These are phyloP conservation scores for Scedosporium dehoogii DNA, from an alignment of 2,329 filamentous ascomycete species.

Conservation along the genomic window DNA sequence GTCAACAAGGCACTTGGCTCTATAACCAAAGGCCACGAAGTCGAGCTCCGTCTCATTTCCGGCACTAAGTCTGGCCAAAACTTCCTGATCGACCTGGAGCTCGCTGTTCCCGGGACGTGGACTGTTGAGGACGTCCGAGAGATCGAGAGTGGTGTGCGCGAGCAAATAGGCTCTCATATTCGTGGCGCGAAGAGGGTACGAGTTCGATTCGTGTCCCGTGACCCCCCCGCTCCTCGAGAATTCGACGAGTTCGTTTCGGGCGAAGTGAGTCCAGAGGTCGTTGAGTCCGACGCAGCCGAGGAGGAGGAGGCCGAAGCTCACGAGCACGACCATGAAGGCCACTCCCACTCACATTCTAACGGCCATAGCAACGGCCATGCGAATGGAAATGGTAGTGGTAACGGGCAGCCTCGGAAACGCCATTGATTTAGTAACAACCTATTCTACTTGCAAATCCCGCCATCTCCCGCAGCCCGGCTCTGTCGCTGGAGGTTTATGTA, in stretches of 20 bases:
- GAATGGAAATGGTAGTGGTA: background rate
- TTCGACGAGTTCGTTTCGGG: slow-evolving; percentile 73
- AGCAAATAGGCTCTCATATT: slow-evolving; percentile 64
- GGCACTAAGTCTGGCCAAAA: slow-evolving; percentile 96
- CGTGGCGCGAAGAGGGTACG: slow-evolving; percentile 76
- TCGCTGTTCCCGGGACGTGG: slow-evolving; percentile 70
- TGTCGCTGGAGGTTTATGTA: background rate
- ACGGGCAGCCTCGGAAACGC: background rate
- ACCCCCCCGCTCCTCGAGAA: slow-evolving; percentile 33
- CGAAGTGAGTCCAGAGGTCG: slow-evolving; percentile 52
- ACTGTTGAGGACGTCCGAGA: slow-evolving; percentile 59
- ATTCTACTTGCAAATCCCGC: too few species aligned
- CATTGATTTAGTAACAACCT: background rate
- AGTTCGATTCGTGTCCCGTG: slow-evolving; percentile 70
- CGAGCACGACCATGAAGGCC: slow-evolving; percentile 21
- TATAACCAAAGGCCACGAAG: slow-evolving; percentile 42
- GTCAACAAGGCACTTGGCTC: slow-evolving; percentile 46
- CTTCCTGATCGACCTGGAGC: slow-evolving; percentile 82
- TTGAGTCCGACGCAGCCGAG: slow-evolving; percentile 23
- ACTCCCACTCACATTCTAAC: slow-evolving; percentile 8
- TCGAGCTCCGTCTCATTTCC: slow-evolving; percentile 68
- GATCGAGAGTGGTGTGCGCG: slow-evolving; percentile 66
- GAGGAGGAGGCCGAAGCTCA: slow-evolving; percentile 33
- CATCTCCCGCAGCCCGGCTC: background rate
- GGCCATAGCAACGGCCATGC: slow-evolving; percentile 1